phyloP scores from a whole-genome alignment of 495 filamentous ascomycete species.

The Talaromyces stipitatus region DNA sequence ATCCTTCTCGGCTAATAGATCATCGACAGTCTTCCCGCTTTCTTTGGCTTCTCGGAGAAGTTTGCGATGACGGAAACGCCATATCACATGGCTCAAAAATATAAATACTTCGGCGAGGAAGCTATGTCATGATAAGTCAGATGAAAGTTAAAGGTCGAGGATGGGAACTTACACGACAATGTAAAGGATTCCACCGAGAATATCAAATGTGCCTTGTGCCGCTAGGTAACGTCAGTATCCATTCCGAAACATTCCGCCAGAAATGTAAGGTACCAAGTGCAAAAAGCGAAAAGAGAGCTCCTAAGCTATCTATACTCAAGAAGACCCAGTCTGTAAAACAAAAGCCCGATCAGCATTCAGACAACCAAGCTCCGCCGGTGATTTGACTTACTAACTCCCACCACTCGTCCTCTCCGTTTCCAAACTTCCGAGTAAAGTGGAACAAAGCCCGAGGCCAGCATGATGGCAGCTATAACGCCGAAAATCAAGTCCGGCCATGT shows the following conservation, averaged over 20 bases:
- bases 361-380: background rate
- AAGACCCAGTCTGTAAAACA: slow-evolving; percentile 54
- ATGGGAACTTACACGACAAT: slow-evolving; percentile 50
- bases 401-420: slow-evolving; percentile 60
- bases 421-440: slow-evolving; percentile 67
- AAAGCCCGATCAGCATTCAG: slow-evolving; percentile 42
- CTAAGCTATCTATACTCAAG: slow-evolving; percentile 59
- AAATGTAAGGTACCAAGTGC: slow-evolving; percentile 44
- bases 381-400: slow-evolving; percentile 53
- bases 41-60: slow-evolving; percentile 49
- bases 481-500: slow-evolving; percentile 53
- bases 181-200: slow-evolving; percentile 61
- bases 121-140: slow-evolving; percentile 21
- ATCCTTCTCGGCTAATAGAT: slow-evolving; percentile 34
- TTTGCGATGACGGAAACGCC: slow-evolving; percentile 56
- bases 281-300: slow-evolving; percentile 70
- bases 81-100: slow-evolving; percentile 59
- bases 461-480: slow-evolving; percentile 51
- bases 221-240: slow-evolving; percentile 26
- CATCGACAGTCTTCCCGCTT: slow-evolving; percentile 54
- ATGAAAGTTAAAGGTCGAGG: background rate
- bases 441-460: slow-evolving; percentile 53
- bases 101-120: slow-evolving; percentile 61
- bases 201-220: slow-evolving; percentile 62
- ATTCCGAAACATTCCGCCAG: background rate